These are phyloP conservation scores for Trametes coccinea DNA, from an alignment of 768 basidiomycete genomes.

Conservation along the genomic window DNA sequence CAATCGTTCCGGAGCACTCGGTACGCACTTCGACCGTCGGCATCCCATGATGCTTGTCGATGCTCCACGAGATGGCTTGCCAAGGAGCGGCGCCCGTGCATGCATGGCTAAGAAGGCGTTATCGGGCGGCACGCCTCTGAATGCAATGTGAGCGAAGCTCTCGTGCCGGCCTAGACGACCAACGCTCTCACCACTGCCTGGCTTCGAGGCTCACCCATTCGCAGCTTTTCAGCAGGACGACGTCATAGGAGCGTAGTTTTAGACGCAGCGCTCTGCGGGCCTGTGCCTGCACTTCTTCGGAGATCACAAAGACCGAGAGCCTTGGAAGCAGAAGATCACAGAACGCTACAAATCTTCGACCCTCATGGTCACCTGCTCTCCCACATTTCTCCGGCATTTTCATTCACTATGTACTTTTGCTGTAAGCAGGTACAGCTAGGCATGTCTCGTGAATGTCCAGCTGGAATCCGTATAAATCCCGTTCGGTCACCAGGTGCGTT, in stretches of 20 bases:
- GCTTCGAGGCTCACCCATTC: constrained; percentile 2
- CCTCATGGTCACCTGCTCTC: constrained; percentile 2
- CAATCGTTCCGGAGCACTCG: constrained; percentile 1
- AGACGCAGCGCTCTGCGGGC: neutral
- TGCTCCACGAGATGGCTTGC: constrained; percentile 8
- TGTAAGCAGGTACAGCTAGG: neutral
- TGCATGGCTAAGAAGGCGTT: neutral
- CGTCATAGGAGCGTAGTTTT: constrained; percentile 4
- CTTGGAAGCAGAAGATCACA: neutral
- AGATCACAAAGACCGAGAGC: neutral
- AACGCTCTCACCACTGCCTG: neutral
- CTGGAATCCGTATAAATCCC: neutral
- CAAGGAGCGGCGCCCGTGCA: constrained; percentile 9
- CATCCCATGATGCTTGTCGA: constrained; percentile 10
- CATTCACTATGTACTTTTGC: neutral
- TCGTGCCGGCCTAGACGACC: constrained; percentile 7
- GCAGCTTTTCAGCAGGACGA: neutral
- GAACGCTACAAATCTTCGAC: neutral
- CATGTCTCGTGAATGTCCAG: neutral
- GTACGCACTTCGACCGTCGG: constrained; percentile 9
- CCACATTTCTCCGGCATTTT: neutral
- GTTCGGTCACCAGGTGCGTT: neutral
- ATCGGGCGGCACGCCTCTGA: neutral
- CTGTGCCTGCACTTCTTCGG: constrained; percentile 8
- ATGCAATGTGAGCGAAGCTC: constrained; percentile 6